Evolutionary conservation across 2,329 filamentous ascomycete genomes (phyloP).

Genomic region (Alternaria incomplexa): DNA sequence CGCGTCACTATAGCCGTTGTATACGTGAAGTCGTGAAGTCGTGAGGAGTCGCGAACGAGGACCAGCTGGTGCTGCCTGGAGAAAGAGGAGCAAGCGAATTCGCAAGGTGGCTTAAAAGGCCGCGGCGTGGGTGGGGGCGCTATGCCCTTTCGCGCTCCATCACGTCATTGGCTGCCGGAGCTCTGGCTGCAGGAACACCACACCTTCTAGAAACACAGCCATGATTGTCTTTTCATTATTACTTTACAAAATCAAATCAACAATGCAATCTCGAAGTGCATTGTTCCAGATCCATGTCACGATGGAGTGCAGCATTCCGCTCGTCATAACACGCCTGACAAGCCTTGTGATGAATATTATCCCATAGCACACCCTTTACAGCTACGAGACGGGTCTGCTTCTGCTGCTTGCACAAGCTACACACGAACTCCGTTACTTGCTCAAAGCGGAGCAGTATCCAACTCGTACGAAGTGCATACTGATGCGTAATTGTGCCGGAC

Average conservation of each 20-base stretch:
- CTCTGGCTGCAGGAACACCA: not conserved
- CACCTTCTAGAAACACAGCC: not conserved
- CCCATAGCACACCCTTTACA: not conserved
- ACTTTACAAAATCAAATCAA: not conserved
- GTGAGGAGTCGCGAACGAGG: conserved; percentile 30
- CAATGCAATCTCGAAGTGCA: not conserved
- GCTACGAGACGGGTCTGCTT: not conserved
- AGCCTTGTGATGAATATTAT: not conserved
- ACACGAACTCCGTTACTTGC: not conserved
- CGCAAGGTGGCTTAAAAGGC: conserved; percentile 25
- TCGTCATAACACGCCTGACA: not conserved
- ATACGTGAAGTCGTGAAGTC: conserved; percentile 4
- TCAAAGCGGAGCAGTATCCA: not conserved
- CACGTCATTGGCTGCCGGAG: conserved; percentile 9
- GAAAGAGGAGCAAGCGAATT: conserved; percentile 21
- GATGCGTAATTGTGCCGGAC: not conserved
- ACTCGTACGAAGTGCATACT: not conserved
- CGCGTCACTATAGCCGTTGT: conserved; percentile 27
- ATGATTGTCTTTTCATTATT: not conserved
- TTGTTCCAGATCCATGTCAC: not conserved
- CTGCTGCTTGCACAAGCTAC: not conserved
- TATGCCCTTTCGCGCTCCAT: not conserved
- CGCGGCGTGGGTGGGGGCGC: conserved; percentile 14
- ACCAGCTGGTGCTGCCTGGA: conserved; percentile 46
- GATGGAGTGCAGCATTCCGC: not conserved